These are phyloP conservation scores for Aspergillus hortae DNA, from an alignment of 2,329 filamentous ascomycete genomes.

Conservation along the genomic window DNA sequence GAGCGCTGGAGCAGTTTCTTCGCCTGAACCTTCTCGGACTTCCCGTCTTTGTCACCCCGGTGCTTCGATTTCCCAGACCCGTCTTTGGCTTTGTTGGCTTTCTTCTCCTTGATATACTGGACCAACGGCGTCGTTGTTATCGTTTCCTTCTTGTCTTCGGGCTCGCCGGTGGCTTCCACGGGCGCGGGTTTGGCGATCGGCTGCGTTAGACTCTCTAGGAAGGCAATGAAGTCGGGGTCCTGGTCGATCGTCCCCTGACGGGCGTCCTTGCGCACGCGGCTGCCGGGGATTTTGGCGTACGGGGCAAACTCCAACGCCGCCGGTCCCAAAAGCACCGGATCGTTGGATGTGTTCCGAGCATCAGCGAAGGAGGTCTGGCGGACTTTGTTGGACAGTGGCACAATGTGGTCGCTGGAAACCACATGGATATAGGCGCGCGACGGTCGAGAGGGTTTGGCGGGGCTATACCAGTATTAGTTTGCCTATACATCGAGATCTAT, in stretches of 20 bases:
- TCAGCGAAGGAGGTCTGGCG: constrained; percentile 72
- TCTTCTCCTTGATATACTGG: constrained; percentile 87
- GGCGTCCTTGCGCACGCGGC: constrained; percentile 71
- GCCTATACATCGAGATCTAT: background rate
- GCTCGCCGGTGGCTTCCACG: constrained; percentile 49
- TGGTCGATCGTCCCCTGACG: constrained; percentile 95
- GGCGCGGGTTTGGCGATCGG: constrained; percentile 55
- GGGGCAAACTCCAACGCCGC: constrained; percentile 78
- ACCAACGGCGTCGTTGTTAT: constrained; percentile 83
- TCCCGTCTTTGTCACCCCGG: constrained; percentile 38
- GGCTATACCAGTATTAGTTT: constrained; percentile 44
- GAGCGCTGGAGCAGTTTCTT: constrained; percentile 41
- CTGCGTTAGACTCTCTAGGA: constrained; percentile 82
- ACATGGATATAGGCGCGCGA: constrained; percentile 80
- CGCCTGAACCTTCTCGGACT: constrained; percentile 38
- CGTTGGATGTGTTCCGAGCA: constrained; percentile 70
- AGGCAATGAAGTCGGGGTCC: constrained; percentile 91
- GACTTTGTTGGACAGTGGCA: constrained; percentile 66
- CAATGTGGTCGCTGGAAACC: constrained; percentile 65
- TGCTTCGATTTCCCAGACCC: constrained; percentile 38
- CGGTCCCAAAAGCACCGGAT: constrained; percentile 69
- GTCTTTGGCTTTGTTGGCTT: constrained; percentile 72
- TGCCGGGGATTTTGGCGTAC: constrained; percentile 76
- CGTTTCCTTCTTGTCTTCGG: constrained; percentile 55
- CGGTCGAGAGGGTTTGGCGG: constrained; percentile 80